A percentile compares a stretch with the other conserved stretches of the same genome.
These are phyloP conservation scores for Crotalaria pallida DNA, from an alignment of 306 rosid genomes.

Conservation along the genomic window DNA sequence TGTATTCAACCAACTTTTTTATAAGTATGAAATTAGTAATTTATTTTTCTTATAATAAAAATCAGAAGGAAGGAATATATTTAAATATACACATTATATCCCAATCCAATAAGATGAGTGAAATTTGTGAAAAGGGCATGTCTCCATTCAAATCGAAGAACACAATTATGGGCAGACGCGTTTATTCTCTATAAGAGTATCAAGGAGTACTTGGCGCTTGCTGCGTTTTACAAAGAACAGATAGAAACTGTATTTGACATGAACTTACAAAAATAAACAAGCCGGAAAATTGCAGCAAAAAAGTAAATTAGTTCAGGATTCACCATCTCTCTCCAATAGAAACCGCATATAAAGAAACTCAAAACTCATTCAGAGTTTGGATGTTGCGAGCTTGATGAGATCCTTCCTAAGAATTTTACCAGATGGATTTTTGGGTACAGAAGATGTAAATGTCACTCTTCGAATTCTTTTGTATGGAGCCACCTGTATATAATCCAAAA, in stretches of 20 bases:
- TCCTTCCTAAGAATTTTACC: slow-evolving; percentile 98
- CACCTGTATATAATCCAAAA: slow-evolving; percentile 40
- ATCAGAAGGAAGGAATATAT: too few species aligned
- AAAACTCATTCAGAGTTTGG: slow-evolving; percentile 45
- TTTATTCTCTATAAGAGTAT: slow-evolving; percentile 3
- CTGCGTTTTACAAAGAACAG: background rate
- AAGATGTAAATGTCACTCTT: slow-evolving; percentile 66
- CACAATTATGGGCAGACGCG: background rate
- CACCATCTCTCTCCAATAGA: background rate
- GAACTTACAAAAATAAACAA: background rate
- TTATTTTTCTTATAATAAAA: too few species aligned
- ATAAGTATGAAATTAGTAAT: too few species aligned
- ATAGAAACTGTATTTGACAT: background rate
- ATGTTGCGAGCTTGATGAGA: slow-evolving; percentile 75
- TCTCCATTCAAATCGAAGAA: background rate
- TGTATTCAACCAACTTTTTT: too few species aligned
- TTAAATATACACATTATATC: background rate
- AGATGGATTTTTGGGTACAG: slow-evolving; percentile 81
- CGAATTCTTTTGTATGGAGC: slow-evolving; percentile 87
- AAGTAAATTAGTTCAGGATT: background rate
- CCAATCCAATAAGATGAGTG: background rate
- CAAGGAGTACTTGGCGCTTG: background rate
- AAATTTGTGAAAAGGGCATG: background rate
- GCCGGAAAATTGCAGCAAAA: background rate
- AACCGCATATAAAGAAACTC: background rate